Evolutionary conservation across 1,284 basidiomycete genomes (phyloP).

Genomic region (Irpex sp.): DNA sequence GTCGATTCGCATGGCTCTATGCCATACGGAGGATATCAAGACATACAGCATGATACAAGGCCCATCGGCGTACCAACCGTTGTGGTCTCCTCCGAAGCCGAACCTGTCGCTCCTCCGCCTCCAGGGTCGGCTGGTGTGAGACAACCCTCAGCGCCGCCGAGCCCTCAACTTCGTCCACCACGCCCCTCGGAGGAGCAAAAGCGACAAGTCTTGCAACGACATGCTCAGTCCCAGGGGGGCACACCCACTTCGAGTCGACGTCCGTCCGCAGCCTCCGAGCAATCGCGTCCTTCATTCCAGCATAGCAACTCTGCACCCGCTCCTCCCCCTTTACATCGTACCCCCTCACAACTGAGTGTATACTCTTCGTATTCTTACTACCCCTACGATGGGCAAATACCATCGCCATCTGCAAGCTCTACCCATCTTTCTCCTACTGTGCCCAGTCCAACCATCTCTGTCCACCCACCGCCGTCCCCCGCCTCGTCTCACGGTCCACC

Average conservation of each 20-base stretch:
- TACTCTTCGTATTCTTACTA: constrained; percentile 70
- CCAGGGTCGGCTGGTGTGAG: neutral
- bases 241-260: constrained; percentile 8
- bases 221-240: constrained; percentile 30
- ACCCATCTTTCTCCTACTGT: constrained; percentile 13
- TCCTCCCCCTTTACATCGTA: constrained; percentile 2
- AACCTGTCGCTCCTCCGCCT: constrained; percentile 19
- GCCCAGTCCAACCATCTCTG: constrained; percentile 4
- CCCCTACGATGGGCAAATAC: constrained; percentile 40
- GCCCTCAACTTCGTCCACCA: constrained; percentile 49
- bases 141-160: neutral
- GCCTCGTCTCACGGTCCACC: constrained; percentile 7
- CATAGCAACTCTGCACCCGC: neutral
- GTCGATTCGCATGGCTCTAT: constrained; percentile 27
- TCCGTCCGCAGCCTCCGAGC: constrained; percentile 4
- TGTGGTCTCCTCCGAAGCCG: constrained; percentile 37
- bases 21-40: constrained; percentile 19
- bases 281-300: neutral
- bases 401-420: constrained; percentile 9
- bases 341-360: constrained; percentile 40
- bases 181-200: constrained; percentile 51
- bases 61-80: constrained; percentile 40
- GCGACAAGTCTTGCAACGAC: constrained; percentile 56
- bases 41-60: constrained; percentile 9
- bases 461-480: constrained; percentile 11